phyloP scores from a whole-genome alignment of 164 flowering plant species.

The Pachysandra terminalis region DNA sequence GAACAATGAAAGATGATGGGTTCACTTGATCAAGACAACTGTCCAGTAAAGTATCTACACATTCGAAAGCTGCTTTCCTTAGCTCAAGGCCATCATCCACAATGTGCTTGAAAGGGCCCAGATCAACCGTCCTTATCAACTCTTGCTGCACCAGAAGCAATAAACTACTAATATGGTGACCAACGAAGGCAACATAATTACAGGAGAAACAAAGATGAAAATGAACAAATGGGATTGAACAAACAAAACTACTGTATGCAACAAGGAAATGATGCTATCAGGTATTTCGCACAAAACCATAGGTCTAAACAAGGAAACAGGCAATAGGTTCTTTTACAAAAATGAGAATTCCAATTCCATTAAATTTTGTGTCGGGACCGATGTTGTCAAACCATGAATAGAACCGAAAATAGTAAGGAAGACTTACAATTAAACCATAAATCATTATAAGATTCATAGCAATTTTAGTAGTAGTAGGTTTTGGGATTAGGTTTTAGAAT shows the following conservation, averaged over 20 bases:
- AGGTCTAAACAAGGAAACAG: neutral
- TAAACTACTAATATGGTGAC: neutral
- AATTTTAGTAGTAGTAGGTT: too few relatives aligned
- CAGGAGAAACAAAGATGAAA: neutral
- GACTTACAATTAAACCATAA: too few relatives aligned
- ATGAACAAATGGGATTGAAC: too few relatives aligned
- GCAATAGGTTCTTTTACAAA: too few relatives aligned
- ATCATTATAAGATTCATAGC: too few relatives aligned
- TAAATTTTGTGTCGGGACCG: too few relatives aligned
- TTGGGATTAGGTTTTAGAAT: too few relatives aligned
- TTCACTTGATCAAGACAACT: conserved; percentile 98
- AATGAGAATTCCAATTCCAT: too few relatives aligned
- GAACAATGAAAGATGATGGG: conserved; percentile 96
- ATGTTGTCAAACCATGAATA: too few relatives aligned
- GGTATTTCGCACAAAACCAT: neutral
- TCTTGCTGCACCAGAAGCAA: conserved; percentile 65
- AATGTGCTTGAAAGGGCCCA: conserved; percentile 97
- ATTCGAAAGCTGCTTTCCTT: conserved; percentile 98
- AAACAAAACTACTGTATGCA: neutral
- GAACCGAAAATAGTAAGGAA: too few relatives aligned
- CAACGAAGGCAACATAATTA: neutral
- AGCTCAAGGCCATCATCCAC: conserved; percentile 99
- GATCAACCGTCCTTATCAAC: conserved; percentile 95
- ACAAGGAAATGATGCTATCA: neutral
- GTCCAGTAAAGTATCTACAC: conserved; percentile 92